These are phyloP conservation scores for Aspergillus sp. DNA, from an alignment of 2,329 filamentous ascomycete genomes.

Conservation along the genomic window DNA sequence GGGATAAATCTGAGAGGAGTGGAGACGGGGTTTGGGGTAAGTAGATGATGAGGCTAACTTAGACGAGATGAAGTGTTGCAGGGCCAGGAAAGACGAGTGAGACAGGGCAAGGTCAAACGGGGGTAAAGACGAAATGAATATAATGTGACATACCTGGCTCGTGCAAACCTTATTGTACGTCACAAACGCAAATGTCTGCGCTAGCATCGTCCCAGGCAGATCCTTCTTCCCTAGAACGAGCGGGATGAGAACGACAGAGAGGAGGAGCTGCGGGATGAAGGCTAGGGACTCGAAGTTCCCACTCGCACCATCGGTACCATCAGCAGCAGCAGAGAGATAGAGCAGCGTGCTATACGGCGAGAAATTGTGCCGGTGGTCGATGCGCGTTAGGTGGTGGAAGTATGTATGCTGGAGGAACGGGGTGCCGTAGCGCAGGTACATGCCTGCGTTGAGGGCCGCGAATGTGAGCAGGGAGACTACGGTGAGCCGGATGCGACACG, in stretches of 20 bases:
- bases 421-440: slow-evolving; percentile 78
- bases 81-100: neutral
- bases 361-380: slow-evolving; percentile 98
- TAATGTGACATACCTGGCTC: slow-evolving; percentile 71
- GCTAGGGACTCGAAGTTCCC: slow-evolving; percentile 73
- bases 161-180: slow-evolving; percentile 99
- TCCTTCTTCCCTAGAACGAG: slow-evolving; percentile 78
- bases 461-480: slow-evolving; percentile 74
- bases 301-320: slow-evolving; percentile 18
- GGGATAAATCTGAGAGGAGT: neutral
- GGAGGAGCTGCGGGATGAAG: slow-evolving; percentile 83
- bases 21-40: neutral
- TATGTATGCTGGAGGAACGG: slow-evolving; percentile 90
- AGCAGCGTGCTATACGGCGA: slow-evolving; percentile 92
- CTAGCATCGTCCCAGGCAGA: slow-evolving; percentile 82
- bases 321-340: slow-evolving; percentile 76
- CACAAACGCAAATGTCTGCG: slow-evolving; percentile 96
- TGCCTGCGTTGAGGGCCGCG: slow-evolving; percentile 70
- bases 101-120: neutral
- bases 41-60: neutral
- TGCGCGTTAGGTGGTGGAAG: slow-evolving; percentile 86
- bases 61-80: neutral
- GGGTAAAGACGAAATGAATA: neutral
- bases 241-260: slow-evolving; percentile 78
- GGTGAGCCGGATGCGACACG: slow-evolving; percentile 42